A percentile compares a stretch with the other conserved stretches of the same genome.
Evolutionary conservation across 345 rosid genomes (phyloP).

Genomic region (Erysimum cheiranthoides): DNA sequence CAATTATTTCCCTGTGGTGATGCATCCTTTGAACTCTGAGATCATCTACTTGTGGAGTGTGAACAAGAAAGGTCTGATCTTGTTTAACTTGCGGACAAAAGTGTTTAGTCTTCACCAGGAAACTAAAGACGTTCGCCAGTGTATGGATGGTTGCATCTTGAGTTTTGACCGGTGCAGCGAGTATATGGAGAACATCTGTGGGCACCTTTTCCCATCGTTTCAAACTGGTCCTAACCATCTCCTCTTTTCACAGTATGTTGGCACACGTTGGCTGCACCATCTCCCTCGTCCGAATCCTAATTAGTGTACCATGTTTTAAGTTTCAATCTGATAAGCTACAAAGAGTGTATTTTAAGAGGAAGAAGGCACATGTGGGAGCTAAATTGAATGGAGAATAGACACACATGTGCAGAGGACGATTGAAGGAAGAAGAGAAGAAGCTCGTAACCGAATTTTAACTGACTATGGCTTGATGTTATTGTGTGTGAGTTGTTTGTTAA

Average conservation of each 20-base stretch:
- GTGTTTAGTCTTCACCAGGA: slow-evolving; percentile 26
- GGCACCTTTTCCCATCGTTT: not conserved
- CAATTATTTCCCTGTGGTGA: slow-evolving; percentile 16
- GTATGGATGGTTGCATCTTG: slow-evolving; percentile 34
- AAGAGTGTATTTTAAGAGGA: not conserved
- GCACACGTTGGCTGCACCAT: slow-evolving; percentile 32
- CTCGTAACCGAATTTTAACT: not conserved
- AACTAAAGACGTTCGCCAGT: not conserved
- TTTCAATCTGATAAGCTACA: not conserved
- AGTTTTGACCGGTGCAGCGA: slow-evolving; percentile 25
- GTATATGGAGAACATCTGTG: not conserved
- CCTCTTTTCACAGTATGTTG: slow-evolving; percentile 34
- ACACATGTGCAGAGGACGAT: not conserved
- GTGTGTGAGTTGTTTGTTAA: not conserved
- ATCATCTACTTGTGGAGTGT: slow-evolving; percentile 38
- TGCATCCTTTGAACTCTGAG: slow-evolving; percentile 20
- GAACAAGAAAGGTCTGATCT: not conserved
- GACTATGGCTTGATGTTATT: not conserved
- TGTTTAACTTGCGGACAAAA: slow-evolving; percentile 35
- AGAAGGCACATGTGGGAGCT: not conserved
- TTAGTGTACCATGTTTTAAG: not conserved
- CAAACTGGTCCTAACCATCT: slow-evolving; percentile 1
- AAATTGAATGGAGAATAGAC: not conserved
- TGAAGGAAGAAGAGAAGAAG: not conserved
- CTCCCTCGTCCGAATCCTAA: slow-evolving; percentile 14